Evolutionary conservation across 2,329 filamentous ascomycete genomes (phyloP).

Genomic region (Sodiomyces alkalinus): DNA sequence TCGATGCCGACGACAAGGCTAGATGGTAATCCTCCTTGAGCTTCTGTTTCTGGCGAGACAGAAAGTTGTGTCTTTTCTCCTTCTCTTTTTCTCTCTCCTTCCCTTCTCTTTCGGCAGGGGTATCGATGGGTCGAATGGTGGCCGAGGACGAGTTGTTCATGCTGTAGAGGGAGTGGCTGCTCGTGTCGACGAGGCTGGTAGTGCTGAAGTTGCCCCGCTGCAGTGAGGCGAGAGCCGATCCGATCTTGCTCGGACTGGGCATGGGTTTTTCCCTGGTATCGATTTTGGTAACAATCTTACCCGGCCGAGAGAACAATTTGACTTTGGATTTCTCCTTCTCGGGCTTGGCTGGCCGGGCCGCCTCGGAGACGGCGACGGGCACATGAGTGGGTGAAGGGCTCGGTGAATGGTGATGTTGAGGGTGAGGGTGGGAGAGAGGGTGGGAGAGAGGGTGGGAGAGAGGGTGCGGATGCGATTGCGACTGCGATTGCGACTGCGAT

Average conservation of each 20-base stretch:
- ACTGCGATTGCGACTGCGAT: too few relatives aligned
- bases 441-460: too few relatives aligned
- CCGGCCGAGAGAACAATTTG: constrained; percentile 66
- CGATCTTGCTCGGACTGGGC: constrained; percentile 59
- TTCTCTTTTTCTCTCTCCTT: constrained; percentile 45
- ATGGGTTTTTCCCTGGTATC: constrained; percentile 51
- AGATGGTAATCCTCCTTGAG: constrained; percentile 60
- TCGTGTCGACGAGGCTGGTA: constrained; percentile 51
- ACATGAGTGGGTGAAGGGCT: constrained; percentile 21
- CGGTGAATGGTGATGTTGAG: constrained; percentile 16
- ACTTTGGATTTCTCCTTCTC: constrained; percentile 66
- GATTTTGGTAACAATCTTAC: constrained; percentile 57
- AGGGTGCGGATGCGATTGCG: too few relatives aligned
- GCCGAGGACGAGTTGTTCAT: constrained; percentile 63
- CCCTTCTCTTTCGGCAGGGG: constrained; percentile 19
- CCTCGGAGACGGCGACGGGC: constrained; percentile 27
- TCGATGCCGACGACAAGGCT: constrained; percentile 59
- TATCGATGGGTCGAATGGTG: constrained; percentile 53
- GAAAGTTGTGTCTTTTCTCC: constrained; percentile 65
- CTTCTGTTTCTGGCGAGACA: constrained; percentile 68
- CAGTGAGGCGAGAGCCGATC: constrained; percentile 48
- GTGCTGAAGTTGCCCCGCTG: constrained; percentile 57
- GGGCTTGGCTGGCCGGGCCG: constrained; percentile 39
- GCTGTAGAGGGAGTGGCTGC: constrained; percentile 50
- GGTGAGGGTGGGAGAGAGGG: too few relatives aligned